Percentiles rank a stretch among this genome's conserved stretches.
Conservation (phyloP, 495 filamentous ascomycete genomes). For the Barbatosphaeria neglecta region DNA sequence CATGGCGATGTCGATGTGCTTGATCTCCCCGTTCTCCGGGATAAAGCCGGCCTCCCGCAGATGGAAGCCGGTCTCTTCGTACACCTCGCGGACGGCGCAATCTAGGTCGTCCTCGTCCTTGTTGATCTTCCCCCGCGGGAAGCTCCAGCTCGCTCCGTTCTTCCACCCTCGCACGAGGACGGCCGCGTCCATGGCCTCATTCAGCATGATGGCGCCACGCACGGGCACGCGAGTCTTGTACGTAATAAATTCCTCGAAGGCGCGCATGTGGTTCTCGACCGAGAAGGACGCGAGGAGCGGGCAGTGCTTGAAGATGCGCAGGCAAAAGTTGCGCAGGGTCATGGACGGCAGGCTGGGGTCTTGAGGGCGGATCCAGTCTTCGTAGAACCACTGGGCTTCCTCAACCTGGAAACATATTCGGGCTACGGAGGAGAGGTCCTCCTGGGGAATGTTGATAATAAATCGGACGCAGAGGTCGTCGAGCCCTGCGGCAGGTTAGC, state of each 20-base stretch:
- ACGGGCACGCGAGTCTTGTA: slow-evolving; percentile 95
- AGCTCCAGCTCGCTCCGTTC: slow-evolving; percentile 92
- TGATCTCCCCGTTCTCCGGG: slow-evolving; percentile 51
- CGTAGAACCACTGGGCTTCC: slow-evolving; percentile 99
- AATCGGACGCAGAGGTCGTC: slow-evolving; percentile 93
- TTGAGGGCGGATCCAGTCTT: slow-evolving; percentile 90
- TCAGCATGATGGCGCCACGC: slow-evolving; percentile 83
- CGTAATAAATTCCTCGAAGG: slow-evolving; percentile 78
- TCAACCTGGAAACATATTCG: slow-evolving; percentile 97
- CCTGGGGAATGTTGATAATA: slow-evolving; percentile 85
- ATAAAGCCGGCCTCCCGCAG: slow-evolving; percentile 61
- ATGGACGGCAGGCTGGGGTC: slow-evolving; percentile 78
- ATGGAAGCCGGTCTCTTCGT: slow-evolving; percentile 91
- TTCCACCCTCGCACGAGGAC: slow-evolving; percentile 96
- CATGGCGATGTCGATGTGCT: slow-evolving; percentile 78
- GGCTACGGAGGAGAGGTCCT: slow-evolving; percentile 79
- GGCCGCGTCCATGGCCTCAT: slow-evolving; percentile 79
- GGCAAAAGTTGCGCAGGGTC: slow-evolving; percentile 67
- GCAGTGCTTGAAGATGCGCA: slow-evolving; percentile 85
- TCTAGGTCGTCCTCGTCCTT: slow-evolving; percentile 86
- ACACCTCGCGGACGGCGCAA: slow-evolving; percentile 86
- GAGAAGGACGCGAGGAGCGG: slow-evolving; percentile 75
- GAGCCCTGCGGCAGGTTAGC: slow-evolving; percentile 54
- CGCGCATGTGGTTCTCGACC: slow-evolving; percentile 59
- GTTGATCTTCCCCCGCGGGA: slow-evolving; percentile 93